Percentiles rank a stretch among this genome's conserved stretches.
Conservation (phyloP, 78 protist species). For the Neovahlkampfia damariscottae region DNA sequence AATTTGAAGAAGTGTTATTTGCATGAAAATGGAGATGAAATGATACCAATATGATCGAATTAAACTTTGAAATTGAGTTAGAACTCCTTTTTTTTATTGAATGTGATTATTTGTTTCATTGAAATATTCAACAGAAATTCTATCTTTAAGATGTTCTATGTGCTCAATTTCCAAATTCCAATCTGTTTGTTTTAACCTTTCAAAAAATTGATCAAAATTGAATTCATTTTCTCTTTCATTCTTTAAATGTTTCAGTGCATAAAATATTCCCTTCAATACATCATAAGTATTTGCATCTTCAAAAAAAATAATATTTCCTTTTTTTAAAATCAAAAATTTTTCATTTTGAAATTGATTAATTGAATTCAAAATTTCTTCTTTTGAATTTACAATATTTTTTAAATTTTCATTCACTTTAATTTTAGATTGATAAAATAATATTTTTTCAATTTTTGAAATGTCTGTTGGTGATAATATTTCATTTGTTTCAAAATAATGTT, state of each 20-base stretch:
- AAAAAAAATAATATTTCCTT: background rate
- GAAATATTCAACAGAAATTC: too few relatives aligned
- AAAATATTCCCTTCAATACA: background rate
- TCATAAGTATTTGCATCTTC: background rate
- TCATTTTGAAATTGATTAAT: too few relatives aligned
- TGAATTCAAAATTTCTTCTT: background rate
- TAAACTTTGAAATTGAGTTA: too few relatives aligned
- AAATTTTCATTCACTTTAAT: background rate
- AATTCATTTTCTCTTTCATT: background rate
- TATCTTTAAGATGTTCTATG: background rate
- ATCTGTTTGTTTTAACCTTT: background rate
- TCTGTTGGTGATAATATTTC: background rate
- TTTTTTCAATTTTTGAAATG: background rate
- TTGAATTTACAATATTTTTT: background rate
- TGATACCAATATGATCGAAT: too few relatives aligned
- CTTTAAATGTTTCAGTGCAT: too few relatives aligned
- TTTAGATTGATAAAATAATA: background rate
- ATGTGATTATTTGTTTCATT: too few relatives aligned
- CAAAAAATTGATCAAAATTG: background rate
- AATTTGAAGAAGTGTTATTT: too few relatives aligned
- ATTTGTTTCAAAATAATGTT: background rate
- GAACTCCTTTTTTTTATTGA: too few relatives aligned
- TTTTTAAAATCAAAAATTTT: too few relatives aligned
- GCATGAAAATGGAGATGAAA: too few relatives aligned
- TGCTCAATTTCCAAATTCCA: background rate